These are phyloP conservation scores for Sabuloglossum arenarium DNA, from an alignment of 495 filamentous ascomycete species.

Conservation along the genomic window DNA sequence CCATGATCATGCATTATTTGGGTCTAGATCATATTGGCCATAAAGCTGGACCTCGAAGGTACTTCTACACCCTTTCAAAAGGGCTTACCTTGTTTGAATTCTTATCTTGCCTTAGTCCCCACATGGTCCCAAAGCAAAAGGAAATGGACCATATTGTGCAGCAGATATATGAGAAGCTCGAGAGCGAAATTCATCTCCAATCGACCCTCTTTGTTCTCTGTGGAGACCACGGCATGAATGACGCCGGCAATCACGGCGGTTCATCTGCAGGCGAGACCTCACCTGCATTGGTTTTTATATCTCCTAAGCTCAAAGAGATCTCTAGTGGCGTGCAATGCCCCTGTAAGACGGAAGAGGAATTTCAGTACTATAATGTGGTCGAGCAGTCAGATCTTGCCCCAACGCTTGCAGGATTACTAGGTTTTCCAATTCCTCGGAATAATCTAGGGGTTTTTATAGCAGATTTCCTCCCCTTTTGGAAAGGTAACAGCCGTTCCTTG, in stretches of 20 bases:
- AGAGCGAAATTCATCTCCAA: conserved; percentile 41
- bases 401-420: conserved; percentile 69
- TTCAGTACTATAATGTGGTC: conserved; percentile 61
- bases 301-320: conserved; percentile 53
- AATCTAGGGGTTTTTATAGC: conserved; percentile 77
- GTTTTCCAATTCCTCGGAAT: conserved; percentile 80
- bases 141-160: conserved; percentile 83
- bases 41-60: conserved; percentile 81
- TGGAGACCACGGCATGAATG: conserved; percentile 98
- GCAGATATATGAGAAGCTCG: conserved; percentile 56
- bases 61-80: neutral
- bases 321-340: conserved; percentile 21
- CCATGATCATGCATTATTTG: conserved; percentile 84
- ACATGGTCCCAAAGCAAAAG: conserved; percentile 80
- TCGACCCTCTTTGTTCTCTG: conserved; percentile 70
- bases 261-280: conserved; percentile 87
- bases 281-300: conserved; percentile 76
- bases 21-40: conserved; percentile 96
- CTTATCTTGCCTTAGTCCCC: conserved; percentile 28
- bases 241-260: conserved; percentile 91
- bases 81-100: neutral
- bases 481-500: conserved; percentile 18
- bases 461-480: conserved; percentile 58
- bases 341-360: conserved; percentile 28
- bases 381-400: conserved; percentile 89